Evolutionary conservation across 176 grass and related monocot genomes (phyloP).

Genomic region (Oryza brachyantha): DNA sequence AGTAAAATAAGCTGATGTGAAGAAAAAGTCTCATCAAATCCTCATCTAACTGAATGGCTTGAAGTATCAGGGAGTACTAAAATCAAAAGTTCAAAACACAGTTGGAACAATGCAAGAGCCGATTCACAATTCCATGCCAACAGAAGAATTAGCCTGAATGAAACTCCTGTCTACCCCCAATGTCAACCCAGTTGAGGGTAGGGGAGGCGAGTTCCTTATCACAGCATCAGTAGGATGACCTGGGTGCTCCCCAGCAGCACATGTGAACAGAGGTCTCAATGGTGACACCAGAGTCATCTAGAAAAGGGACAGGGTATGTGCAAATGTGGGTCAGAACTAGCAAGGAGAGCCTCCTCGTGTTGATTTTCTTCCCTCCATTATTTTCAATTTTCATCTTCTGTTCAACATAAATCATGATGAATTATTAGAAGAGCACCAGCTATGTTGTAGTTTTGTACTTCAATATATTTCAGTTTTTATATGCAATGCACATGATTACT

Average conservation of each 20-base stretch:
- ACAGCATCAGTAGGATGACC: background rate
- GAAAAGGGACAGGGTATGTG: no score
- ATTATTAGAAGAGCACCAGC: no score
- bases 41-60: background rate
- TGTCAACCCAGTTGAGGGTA: background rate
- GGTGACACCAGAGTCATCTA: no score
- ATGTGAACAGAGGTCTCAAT: no score
- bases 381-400: no score
- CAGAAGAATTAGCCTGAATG: background rate
- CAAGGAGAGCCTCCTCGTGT: no score
- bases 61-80: background rate
- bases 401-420: no score
- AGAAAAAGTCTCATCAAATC: background rate
- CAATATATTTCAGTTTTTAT: no score
- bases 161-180: background rate
- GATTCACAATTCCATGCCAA: background rate
- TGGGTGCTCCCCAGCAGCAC: background rate
- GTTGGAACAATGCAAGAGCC: background rate
- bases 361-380: no score
- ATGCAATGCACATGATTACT: no score
- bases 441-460: no score
- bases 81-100: background rate
- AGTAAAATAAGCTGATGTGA: background rate
- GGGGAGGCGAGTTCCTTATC: background rate
- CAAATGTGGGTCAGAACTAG: no score